These are phyloP conservation scores for Viola pubescens DNA, from an alignment of 441 rosid species.

Conservation along the genomic window DNA sequence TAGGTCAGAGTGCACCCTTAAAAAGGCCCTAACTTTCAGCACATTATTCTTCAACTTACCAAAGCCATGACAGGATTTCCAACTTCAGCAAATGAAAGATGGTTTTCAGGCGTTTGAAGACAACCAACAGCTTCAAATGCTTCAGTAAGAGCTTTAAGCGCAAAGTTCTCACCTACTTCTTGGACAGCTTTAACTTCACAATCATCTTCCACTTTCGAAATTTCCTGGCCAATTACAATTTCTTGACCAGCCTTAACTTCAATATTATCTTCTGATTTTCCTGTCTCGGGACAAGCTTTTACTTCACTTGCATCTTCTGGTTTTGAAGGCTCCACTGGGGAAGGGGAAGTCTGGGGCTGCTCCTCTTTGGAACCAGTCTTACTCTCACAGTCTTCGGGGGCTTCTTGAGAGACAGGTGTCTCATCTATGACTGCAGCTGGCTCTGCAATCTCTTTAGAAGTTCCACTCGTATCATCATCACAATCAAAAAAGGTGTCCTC, in stretches of 20 bases:
- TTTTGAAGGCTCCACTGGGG: slow-evolving; percentile 41
- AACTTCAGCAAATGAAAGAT: slow-evolving; percentile 74
- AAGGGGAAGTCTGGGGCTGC: slow-evolving; percentile 35
- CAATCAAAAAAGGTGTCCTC: slow-evolving; percentile 69
- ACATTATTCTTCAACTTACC: slow-evolving; percentile 43
- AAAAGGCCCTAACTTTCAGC: slow-evolving; percentile 7
- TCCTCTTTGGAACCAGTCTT: slow-evolving; percentile 40
- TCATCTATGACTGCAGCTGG: slow-evolving; percentile 32
- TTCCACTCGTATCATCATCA: slow-evolving; percentile 31
- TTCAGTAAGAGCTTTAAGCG: slow-evolving; percentile 68
- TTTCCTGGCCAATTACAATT: slow-evolving; percentile 27
- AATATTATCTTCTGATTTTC: slow-evolving; percentile 28
- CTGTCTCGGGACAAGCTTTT: slow-evolving; percentile 31
- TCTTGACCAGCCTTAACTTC: slow-evolving; percentile 27
- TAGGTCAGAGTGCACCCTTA: neutral
- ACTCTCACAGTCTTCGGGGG: slow-evolving; percentile 40
- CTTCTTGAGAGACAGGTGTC: slow-evolving; percentile 36
- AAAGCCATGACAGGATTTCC: slow-evolving; percentile 97
- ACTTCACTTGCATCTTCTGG: slow-evolving; percentile 42
- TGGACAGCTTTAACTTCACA: slow-evolving; percentile 31
- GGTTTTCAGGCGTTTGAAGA: slow-evolving; percentile 47
- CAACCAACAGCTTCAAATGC: slow-evolving; percentile 88
- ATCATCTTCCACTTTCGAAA: slow-evolving; percentile 29
- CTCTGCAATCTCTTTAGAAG: slow-evolving; percentile 40
- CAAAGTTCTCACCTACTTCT: slow-evolving; percentile 43